Evolutionary conservation across 2,329 filamentous ascomycete species (phyloP), one percentile per base, ranked within the genome.

Genomic region (Ceratocystis colombiana): DNA sequence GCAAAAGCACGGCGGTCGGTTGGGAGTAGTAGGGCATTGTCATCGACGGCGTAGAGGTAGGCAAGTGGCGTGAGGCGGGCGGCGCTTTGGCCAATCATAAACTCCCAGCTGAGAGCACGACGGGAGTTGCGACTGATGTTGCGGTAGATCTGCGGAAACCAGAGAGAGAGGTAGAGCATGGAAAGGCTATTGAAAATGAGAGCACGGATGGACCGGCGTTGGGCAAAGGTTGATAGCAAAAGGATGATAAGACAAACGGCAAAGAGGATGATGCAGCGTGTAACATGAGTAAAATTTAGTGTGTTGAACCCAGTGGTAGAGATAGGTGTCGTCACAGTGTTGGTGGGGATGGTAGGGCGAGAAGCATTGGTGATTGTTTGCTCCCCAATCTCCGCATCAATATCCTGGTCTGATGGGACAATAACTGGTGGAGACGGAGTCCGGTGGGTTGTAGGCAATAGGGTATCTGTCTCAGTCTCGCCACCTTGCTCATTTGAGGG

Each of bases 91-190:
- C 91, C 92, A 25, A 91, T 73, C 66, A 96, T 88, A 73, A 96
- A 99, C 68, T 88, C 88, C 91, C 92, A 96, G 2, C 87, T 83
- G n/a, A 97, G 80, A 0, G 93, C 92, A 71, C 89, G 89, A 50
- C 92, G 89, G 75, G 91, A 96, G 76, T 96, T 96, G 65, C 93
- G 89, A 75, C 89, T 85, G 64, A 88, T 80, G 74, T 99, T 99
- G 69, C 94, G 89, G 73, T 88, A 84, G 70, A 97, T 96, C 74
- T 99, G 94, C 0, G 94, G 93, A 0, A 86, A 73, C 93, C 93
- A 97, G 73, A 96, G 87, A 22, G 92, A 96, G 57, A 96, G 83
- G 73, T 96, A 96, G 64, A 82, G 70, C 71, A 93, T 84, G 1
- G 84, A 81, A 25, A 96, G 77, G 2, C 80, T 69, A 73, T 92